Percentiles rank a stretch among this genome's conserved stretches.
Evolutionary conservation across 2,329 filamentous ascomycete species (phyloP).

Genomic region (Incumbomyces delicatus): DNA sequence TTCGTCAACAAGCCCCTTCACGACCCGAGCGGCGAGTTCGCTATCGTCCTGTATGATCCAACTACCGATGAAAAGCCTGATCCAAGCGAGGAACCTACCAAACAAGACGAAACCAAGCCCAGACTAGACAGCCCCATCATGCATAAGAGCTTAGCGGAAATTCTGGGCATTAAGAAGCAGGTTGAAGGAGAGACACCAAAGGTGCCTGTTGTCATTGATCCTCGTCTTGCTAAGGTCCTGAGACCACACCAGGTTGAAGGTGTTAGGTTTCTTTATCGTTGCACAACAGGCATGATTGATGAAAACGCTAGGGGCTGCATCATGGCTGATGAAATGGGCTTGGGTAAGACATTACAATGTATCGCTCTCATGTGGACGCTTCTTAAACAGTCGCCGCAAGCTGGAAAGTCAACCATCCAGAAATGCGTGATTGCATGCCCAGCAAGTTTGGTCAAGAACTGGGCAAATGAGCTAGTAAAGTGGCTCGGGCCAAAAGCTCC

Average conservation of each 20-base stretch:
- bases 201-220: constrained; percentile 96
- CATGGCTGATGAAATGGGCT: constrained; percentile 98
- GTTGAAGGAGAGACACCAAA: constrained; percentile 68
- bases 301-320: constrained; percentile 92
- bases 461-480: constrained; percentile 93
- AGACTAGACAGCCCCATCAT: constrained; percentile 68
- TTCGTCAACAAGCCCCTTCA: constrained; percentile 86
- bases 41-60: constrained; percentile 91
- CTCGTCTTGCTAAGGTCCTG: constrained; percentile 74
- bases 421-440: constrained; percentile 97
- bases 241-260: constrained; percentile 96
- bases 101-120: constrained; percentile 36
- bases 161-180: constrained; percentile 85
- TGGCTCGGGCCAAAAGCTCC: constrained; percentile 91
- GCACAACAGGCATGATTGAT: constrained; percentile 91
- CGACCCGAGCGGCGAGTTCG: constrained; percentile 89
- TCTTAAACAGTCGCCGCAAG: constrained; percentile 87
- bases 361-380: constrained; percentile 96
- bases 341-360: constrained; percentile 95
- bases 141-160: constrained; percentile 91
- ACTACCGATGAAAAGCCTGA: constrained; percentile 78
- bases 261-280: constrained; percentile 93
- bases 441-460: constrained; percentile 91
- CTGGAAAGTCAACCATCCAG: constrained; percentile 86
- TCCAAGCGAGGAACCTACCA: constrained; percentile 33